Percentiles rank a stretch among this genome's conserved stretches.
These are phyloP conservation scores for Rhizophagus clarus DNA, from an alignment of 192 early-diverging fungal species.

Conservation along the genomic window DNA sequence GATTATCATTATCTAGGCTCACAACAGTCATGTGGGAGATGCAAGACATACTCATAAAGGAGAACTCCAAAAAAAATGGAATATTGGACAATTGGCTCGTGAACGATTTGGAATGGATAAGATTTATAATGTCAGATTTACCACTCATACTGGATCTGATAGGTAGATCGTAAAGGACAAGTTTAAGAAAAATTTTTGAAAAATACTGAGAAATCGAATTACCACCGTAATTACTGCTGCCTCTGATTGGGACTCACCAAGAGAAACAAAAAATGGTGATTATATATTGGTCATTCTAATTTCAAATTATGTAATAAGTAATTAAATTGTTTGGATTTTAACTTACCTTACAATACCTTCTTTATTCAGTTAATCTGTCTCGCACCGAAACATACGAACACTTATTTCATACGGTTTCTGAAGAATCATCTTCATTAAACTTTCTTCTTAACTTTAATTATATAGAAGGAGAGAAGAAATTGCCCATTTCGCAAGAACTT, in stretches of 20 bases:
- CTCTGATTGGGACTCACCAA: not conserved
- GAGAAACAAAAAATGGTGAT: not conserved
- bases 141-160: constrained; percentile 6
- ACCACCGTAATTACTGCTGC: not conserved
- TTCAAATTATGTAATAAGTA: not conserved
- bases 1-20: not conserved
- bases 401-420: constrained; percentile 5
- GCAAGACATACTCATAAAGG: constrained; percentile 3
- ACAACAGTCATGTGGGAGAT: constrained; percentile 22
- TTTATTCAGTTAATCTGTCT: not conserved
- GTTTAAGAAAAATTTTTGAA: not conserved
- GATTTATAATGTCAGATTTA: constrained; percentile 1
- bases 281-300: not conserved
- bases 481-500: not conserved
- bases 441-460: not conserved
- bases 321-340: not conserved
- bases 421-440: not conserved
- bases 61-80: not conserved
- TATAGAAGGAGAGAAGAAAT: not conserved
- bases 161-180: not conserved
- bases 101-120: not conserved
- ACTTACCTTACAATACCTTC: not conserved
- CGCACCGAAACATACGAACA: not conserved
- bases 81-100: constrained; percentile 18
- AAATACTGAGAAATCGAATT: not conserved